Evolutionary conservation across 108 stramenopile species (phyloP).

Genomic region (Conticribra guillardii): DNA sequence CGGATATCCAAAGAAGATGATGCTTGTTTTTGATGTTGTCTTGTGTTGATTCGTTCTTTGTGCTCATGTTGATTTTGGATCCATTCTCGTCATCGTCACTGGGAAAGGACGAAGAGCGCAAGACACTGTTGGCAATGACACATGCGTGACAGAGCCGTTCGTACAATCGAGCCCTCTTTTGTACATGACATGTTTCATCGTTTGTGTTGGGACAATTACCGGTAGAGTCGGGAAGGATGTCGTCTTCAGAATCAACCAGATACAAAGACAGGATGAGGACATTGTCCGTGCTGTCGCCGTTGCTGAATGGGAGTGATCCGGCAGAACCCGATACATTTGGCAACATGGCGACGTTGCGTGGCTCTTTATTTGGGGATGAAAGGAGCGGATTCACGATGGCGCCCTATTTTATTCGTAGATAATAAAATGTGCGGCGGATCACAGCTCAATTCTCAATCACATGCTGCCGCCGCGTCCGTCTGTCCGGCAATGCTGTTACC

Average conservation of each 20-base stretch:
- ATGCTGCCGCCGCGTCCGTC: too few species aligned
- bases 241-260: conserved; percentile 32
- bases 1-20: conserved; percentile 57
- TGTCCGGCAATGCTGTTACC: too few species aligned
- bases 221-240: conserved; percentile 9
- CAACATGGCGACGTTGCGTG: neutral
- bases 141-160: conserved; percentile 23
- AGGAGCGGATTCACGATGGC: too few species aligned
- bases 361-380: too few species aligned
- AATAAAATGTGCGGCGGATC: too few species aligned
- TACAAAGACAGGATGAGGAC: conserved; percentile 39
- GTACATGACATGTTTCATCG: neutral
- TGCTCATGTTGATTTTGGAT: neutral
- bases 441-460: too few species aligned
- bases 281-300: conserved; percentile 11
- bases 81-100: neutral
- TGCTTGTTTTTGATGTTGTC: neutral
- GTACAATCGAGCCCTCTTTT: conserved; percentile 29
- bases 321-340: neutral
- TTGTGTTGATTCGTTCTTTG: conserved; percentile 2
- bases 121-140: conserved; percentile 13
- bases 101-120: conserved; percentile 11
- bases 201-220: neutral
- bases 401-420: too few species aligned
- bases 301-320: neutral